Evolutionary conservation across 768 basidiomycete species (phyloP), one percentile per base, ranked within the genome.

Genomic region (Podaxis sp.): DNA sequence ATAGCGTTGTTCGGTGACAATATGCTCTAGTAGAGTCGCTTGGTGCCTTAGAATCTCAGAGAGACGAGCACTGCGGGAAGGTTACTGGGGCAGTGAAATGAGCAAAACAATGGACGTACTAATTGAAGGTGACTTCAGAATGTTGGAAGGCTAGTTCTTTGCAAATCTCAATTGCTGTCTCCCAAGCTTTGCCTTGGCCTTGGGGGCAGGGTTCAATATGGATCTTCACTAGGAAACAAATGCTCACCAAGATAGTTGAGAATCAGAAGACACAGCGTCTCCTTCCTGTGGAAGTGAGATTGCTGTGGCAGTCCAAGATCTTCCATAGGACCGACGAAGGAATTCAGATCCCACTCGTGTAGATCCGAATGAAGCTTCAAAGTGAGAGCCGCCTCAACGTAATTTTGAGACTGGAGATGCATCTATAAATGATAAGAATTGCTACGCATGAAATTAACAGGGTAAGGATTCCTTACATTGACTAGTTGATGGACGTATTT

Each of bases 131-230:
- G 57, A 93, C 82, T 70, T 89, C 87, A 14, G 90, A 83, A 74
- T 98, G 95, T 71, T 98, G 94, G 62, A 77, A 85, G 13, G 89
- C 89, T 25, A 98, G 76, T 67, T 98, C 96, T 74, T 91, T 92
- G 76, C 93, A 95, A 52, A 98, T 90, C 50, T 93, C 90, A 60
- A 97, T 87, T 2, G 94, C 96, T 55, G 84, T 89, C 73, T 98
- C 96, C 85, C 93, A 98, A n/a, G 96, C 95, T 68, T 96, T 95
- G 9, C 95, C 96, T 73, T 95, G 92, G 53, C 93, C 93, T 95
- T 21, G 21, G 32, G 52, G 38, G 40, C 28, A 11, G 54, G 1
- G 48, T 35, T 62, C 46, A 55, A 59, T 36, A 57, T 3, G 18
- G 27, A 54, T 57, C 16, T 54, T 50, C n/a, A 36, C 25, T 6